Evolutionary conservation across 139 green algal species (phyloP).

Genomic region (Monoraphidium neglectum): DNA sequence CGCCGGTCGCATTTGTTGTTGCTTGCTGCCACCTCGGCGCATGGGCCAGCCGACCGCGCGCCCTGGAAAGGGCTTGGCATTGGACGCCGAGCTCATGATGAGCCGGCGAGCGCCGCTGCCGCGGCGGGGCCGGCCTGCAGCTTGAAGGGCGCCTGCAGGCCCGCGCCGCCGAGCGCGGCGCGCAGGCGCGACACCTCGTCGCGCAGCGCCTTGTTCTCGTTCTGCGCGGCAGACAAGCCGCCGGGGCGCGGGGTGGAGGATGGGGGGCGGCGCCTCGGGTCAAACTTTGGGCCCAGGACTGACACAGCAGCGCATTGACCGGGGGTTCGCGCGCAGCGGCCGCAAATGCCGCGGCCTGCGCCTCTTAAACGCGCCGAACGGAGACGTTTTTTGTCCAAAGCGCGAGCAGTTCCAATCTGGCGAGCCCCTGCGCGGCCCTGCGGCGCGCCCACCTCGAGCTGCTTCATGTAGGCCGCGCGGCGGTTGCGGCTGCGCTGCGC

Average conservation of each 20-base stretch:
- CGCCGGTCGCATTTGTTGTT: no score
- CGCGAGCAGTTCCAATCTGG: background rate
- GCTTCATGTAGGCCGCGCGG: conserved; percentile 32
- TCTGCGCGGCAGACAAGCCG: no score
- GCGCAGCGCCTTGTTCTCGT: conserved; percentile 14
- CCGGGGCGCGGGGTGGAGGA: no score
- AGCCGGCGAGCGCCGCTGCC: no score
- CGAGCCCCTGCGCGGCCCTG: no score
- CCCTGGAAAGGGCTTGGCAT: no score
- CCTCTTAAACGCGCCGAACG: background rate
- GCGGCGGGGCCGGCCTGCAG: conserved; percentile 8
- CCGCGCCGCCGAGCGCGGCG: no score
- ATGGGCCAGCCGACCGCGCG: no score
- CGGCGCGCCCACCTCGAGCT: conserved; percentile 16
- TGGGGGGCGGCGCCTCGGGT: no score
- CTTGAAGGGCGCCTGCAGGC: background rate
- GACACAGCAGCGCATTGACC: background rate
- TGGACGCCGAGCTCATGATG: no score
- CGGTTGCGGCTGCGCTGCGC: conserved; percentile 27
- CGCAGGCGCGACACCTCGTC: conserved; percentile 12
- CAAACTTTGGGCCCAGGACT: no score
- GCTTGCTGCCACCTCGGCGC: no score
- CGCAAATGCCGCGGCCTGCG: background rate
- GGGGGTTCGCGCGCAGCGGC: background rate
- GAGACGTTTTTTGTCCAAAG: background rate